These are phyloP conservation scores for Clarireedia sp. DNA, from an alignment of 2,329 filamentous ascomycete genomes.

Conservation along the genomic window DNA sequence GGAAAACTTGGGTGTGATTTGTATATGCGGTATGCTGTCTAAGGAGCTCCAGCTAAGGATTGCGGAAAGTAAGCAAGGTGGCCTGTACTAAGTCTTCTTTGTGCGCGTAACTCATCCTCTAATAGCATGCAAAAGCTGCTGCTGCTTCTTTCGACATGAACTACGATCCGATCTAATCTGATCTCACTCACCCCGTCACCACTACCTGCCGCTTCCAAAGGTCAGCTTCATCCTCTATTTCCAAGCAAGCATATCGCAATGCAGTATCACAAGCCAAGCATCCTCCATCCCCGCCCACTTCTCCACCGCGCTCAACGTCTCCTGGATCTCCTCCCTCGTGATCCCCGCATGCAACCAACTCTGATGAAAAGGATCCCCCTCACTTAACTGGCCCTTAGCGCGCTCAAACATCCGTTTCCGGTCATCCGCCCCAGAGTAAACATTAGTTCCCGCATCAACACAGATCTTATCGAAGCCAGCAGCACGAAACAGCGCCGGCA, in stretches of 20 bases:
- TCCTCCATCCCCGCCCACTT: slow-evolving; percentile 33
- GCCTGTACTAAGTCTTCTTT: too few relatives aligned
- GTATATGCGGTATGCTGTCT: too few relatives aligned
- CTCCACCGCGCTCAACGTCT: slow-evolving; percentile 27
- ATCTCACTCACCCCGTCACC: too few relatives aligned
- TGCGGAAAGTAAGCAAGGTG: too few relatives aligned
- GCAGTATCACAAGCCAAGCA: slow-evolving; percentile 32
- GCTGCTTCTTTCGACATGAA: too few relatives aligned
- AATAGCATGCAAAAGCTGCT: too few relatives aligned
- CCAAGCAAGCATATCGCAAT: slow-evolving; percentile 35
- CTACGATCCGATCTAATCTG: too few relatives aligned
- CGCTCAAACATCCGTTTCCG: slow-evolving; percentile 27
- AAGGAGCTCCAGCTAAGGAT: too few relatives aligned
- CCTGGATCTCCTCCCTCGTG: slow-evolving; percentile 30
- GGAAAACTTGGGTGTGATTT: too few relatives aligned
- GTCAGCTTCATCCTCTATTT: slow-evolving; percentile 25
- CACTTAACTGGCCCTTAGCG: slow-evolving; percentile 23
- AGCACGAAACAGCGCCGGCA: slow-evolving; percentile 29
- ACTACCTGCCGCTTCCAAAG: too few relatives aligned
- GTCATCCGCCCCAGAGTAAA: slow-evolving; percentile 25
- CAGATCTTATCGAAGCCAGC: slow-evolving; percentile 30
- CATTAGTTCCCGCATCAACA: slow-evolving; percentile 27
- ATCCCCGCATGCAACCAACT: slow-evolving; percentile 33
- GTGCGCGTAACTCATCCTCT: too few relatives aligned
- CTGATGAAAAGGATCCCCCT: slow-evolving; percentile 29